A percentile compares a stretch with the other conserved stretches of the same genome.
phyloP scores from a whole-genome alignment of 2,329 filamentous ascomycete species.

The Trichoderma polysporum region DNA sequence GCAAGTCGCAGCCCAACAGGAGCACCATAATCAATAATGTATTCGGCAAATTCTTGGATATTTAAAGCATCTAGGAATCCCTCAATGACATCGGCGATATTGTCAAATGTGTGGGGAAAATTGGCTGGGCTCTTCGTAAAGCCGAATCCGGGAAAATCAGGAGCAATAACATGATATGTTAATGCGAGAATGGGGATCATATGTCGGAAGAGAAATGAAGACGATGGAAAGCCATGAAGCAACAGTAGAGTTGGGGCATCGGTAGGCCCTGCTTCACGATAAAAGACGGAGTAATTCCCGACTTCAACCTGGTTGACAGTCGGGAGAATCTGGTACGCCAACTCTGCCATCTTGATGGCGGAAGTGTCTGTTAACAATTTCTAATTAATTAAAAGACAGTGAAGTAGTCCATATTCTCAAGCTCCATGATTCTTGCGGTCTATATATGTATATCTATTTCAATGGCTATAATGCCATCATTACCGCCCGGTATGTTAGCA shows the following conservation, averaged over 20 bases:
- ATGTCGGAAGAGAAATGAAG: conserved; percentile 45
- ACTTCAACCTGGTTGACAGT: conserved; percentile 25
- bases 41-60: conserved; percentile 51
- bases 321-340: conserved; percentile 7
- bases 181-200: conserved; percentile 43
- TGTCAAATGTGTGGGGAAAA: conserved; percentile 56
- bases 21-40: conserved; percentile 64
- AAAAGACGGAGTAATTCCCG: conserved; percentile 42
- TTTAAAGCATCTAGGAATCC: conserved; percentile 49
- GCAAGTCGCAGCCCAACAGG: conserved; percentile 56
- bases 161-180: conserved; percentile 48
- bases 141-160: conserved; percentile 60
- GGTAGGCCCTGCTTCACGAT: conserved; percentile 36
- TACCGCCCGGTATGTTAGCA: neutral
- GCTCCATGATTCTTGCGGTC: neutral
- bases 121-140: conserved; percentile 50
- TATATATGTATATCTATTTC: neutral
- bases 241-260: conserved; percentile 40
- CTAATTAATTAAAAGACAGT: neutral
- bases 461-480: neutral
- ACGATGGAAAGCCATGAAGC: conserved; percentile 47
- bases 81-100: conserved; percentile 47
- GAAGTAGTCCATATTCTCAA: no score
- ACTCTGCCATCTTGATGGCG: conserved; percentile 1
- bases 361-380: neutral